Evolutionary conservation across 1,284 basidiomycete species (phyloP).

Genomic region (Melampsora larici-populina): DNA sequence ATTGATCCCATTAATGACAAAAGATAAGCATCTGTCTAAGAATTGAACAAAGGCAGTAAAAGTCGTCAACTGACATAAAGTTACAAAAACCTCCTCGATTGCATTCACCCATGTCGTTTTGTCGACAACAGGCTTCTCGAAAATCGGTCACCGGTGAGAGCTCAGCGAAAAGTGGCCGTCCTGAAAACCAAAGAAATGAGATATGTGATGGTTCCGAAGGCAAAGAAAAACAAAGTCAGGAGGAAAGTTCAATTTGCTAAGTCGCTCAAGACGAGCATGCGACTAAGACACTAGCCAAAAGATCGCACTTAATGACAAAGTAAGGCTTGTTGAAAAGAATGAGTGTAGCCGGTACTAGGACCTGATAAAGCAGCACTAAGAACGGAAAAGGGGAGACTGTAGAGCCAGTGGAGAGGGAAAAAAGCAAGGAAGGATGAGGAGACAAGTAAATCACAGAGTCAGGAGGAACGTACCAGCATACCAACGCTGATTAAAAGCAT

Average conservation of each 20-base stretch:
- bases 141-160: slow-evolving; percentile 98
- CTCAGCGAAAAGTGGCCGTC: slow-evolving; percentile 94
- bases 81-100: slow-evolving; percentile 52
- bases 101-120: slow-evolving; percentile 89
- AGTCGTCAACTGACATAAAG: slow-evolving; percentile 18
- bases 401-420: not conserved
- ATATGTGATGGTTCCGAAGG: not conserved
- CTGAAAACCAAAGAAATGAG: slow-evolving; percentile 56
- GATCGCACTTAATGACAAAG: slow-evolving; percentile 20
- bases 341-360: not conserved
- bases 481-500: slow-evolving; percentile 92
- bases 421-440: not conserved
- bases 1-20: not conserved
- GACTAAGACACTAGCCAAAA: not conserved
- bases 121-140: slow-evolving; percentile 95
- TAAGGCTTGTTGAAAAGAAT: slow-evolving; percentile 10
- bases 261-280: not conserved
- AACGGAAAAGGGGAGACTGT: slow-evolving; percentile 5
- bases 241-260: not conserved
- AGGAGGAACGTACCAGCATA: slow-evolving; percentile 72
- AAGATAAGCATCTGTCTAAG: not conserved
- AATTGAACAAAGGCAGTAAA: not conserved
- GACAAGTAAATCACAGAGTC: slow-evolving; percentile 17
- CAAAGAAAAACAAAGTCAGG: not conserved
- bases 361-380: not conserved